phyloP scores from a whole-genome alignment of 306 rosid genomes.

The Trifolium pratense region DNA sequence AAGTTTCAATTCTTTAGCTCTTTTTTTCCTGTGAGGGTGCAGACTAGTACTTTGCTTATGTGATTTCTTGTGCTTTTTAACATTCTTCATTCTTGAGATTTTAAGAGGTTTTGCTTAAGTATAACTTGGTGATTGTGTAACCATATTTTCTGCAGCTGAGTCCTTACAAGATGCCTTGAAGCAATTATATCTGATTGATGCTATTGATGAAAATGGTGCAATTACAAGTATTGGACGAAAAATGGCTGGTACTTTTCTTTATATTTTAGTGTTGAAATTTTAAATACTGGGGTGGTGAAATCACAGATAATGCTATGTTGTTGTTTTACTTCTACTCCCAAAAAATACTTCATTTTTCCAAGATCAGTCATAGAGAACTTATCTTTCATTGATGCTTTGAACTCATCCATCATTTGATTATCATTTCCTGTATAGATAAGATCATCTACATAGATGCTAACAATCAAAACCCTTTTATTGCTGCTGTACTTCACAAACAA shows the following conservation, averaged over 20 bases:
- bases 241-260: conserved; percentile 83
- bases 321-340: too few species aligned
- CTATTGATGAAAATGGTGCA: conserved; percentile 84
- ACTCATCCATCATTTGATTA: too few species aligned
- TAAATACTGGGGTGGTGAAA: conserved; percentile 28
- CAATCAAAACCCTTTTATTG: too few species aligned
- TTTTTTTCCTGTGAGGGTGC: not conserved
- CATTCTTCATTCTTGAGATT: conserved; percentile 21
- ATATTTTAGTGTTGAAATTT: conserved; percentile 18
- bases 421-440: too few species aligned
- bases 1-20: conserved; percentile 23
- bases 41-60: not conserved
- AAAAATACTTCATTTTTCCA: too few species aligned
- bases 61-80: conserved; percentile 22
- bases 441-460: too few species aligned
- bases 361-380: too few species aligned
- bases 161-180: conserved; percentile 92
- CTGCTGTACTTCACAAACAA: too few species aligned
- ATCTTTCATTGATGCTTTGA: too few species aligned
- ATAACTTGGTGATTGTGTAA: conserved; percentile 39
- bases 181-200: conserved; percentile 90
- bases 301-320: conserved; percentile 12
- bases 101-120: conserved; percentile 24
- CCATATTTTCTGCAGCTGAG: conserved; percentile 72
- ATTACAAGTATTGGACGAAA: conserved; percentile 81